A percentile compares a stretch with the other conserved stretches of the same genome.
Conservation (phyloP, 805 yeast genomes). For the Lipomyces spencermartinsiae region DNA sequence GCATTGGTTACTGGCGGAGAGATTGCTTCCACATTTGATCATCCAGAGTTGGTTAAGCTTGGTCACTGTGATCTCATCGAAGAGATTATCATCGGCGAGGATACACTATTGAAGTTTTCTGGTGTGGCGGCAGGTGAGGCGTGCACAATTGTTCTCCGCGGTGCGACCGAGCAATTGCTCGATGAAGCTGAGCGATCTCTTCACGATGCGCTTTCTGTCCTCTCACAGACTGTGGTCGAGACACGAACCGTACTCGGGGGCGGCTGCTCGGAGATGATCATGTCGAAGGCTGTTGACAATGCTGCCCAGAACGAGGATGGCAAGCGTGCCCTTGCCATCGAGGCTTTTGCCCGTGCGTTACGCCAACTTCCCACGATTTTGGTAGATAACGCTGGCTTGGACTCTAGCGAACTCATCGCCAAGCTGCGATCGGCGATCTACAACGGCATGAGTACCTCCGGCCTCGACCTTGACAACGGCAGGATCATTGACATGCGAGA, state of each 20-base stretch:
- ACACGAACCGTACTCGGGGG: conserved; percentile 94
- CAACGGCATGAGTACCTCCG: conserved; percentile 89
- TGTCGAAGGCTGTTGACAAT: conserved; percentile 96
- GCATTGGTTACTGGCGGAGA: conserved; percentile 98
- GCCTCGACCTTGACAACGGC: conserved; percentile 86
- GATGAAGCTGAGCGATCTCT: conserved; percentile 97
- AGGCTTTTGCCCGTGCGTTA: conserved; percentile 90
- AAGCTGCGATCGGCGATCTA: conserved; percentile 89
- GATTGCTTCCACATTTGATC: conserved; percentile 94
- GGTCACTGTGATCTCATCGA: conserved; percentile 91
- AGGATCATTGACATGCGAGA: conserved; percentile 92
- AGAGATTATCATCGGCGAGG: conserved; percentile 93
- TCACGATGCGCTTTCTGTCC: conserved; percentile 94
- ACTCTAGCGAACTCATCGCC: conserved; percentile 88
- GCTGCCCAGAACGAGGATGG: conserved; percentile 92
- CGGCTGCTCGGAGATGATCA: conserved; percentile 93
- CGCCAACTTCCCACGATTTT: conserved; percentile 94
- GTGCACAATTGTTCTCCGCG: conserved; percentile 93
- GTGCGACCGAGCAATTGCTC: conserved; percentile 95
- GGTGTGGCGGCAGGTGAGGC: conserved; percentile 97
- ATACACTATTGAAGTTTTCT: conserved; percentile 85
- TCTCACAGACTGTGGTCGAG: conserved; percentile 92
- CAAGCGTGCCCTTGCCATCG: conserved; percentile 91
- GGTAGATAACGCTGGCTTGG: conserved; percentile 97
- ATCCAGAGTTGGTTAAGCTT: conserved; percentile 81